Conservation (phyloP, 164 flowering plant species). For the Sedum album region DNA sequence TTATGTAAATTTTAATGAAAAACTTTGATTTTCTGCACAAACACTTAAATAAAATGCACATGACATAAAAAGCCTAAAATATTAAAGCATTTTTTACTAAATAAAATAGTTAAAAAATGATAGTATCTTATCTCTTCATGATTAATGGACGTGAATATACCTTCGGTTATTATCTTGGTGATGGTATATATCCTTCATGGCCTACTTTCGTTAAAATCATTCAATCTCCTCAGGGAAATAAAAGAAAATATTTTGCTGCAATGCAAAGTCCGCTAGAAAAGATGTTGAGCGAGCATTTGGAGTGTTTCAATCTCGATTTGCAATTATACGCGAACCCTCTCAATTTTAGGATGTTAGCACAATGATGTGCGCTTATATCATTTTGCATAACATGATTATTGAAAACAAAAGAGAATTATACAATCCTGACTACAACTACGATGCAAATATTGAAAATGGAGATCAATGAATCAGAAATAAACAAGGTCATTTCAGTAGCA, state of each 20-base stretch:
- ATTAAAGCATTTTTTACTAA: no score
- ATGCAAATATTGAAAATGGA: no score
- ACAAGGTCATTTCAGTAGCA: no score
- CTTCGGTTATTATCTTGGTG: neutral
- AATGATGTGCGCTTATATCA: neutral
- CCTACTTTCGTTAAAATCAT: neutral
- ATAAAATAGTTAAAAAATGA: no score
- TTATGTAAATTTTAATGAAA: no score
- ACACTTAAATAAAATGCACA: no score
- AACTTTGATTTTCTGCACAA: no score
- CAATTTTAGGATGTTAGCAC: neutral
- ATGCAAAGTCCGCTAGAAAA: neutral
- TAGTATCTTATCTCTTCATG: no score
- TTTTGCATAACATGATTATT: neutral
- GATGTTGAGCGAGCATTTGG: neutral
- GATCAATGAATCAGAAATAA: no score
- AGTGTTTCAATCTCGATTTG: neutral
- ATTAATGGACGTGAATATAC: neutral
- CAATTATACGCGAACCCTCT: neutral
- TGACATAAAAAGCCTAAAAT: no score
- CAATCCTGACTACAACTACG: no score
- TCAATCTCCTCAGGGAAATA: neutral
- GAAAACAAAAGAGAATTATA: no score
- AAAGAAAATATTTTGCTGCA: neutral
- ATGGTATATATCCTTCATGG: neutral